A percentile compares a stretch with the other conserved stretches of the same genome.
phyloP scores from a whole-genome alignment of 305 asterid species.

The Lippia alba region DNA sequence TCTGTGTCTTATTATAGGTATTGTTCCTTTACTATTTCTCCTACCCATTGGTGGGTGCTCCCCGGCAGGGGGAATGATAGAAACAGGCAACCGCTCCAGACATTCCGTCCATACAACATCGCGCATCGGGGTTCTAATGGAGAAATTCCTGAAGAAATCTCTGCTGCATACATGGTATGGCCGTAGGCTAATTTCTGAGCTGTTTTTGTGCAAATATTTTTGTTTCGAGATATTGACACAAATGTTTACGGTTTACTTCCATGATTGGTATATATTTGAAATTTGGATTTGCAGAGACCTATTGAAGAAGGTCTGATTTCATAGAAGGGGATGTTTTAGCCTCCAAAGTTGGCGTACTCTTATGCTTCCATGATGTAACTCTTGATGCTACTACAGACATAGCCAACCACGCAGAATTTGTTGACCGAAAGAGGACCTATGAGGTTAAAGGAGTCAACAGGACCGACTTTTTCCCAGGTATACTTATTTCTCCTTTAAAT shows the following conservation, averaged over 20 bases:
- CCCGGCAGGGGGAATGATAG: conserved; percentile 87
- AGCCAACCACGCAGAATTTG: conserved; percentile 68
- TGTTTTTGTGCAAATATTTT: conserved; percentile 5
- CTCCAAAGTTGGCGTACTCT: conserved; percentile 84
- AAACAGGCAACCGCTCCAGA: conserved; percentile 73
- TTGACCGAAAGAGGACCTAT: conserved; percentile 70
- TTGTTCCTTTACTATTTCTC: conserved; percentile 58
- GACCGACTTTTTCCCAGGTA: conserved; percentile 80
- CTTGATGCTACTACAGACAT: conserved; percentile 82
- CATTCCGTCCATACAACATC: conserved; percentile 85
- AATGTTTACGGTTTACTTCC: conserved; percentile 6
- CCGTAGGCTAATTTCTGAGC: background rate
- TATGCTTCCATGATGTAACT: conserved; percentile 78
- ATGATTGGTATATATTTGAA: conserved; percentile 8
- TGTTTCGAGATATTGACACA: too few species aligned
- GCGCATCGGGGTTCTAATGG: conserved; percentile 99
- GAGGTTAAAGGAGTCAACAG: conserved; percentile 69
- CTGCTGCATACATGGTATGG: conserved; percentile 79
- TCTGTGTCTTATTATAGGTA: conserved; percentile 50
- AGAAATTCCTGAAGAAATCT: conserved; percentile 93
- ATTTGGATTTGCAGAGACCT: conserved; percentile 74
- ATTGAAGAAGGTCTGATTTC: conserved; percentile 98
- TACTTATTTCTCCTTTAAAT: conserved; percentile 1
- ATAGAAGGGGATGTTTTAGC: conserved; percentile 88
- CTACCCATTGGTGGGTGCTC: conserved; percentile 68